These are phyloP conservation scores for Chloromonas sp. DNA, from an alignment of 163 green algal genomes.

Conservation along the genomic window DNA sequence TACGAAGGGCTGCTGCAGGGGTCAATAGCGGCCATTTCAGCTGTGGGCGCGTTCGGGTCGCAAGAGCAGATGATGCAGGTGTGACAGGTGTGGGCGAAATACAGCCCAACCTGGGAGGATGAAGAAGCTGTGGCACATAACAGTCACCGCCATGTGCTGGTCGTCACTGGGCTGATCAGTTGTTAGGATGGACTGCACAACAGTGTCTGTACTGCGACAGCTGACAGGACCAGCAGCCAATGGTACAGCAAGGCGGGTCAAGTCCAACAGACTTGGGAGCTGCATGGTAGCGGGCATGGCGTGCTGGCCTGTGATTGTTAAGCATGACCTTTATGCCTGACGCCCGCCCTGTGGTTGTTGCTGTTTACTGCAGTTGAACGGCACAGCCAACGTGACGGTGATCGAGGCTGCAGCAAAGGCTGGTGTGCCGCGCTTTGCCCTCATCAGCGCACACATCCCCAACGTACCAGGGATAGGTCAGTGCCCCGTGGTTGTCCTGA, in stretches of 20 bases:
- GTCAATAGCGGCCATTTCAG: conserved; percentile 39
- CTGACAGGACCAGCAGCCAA: no score
- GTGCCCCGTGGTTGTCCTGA: not conserved
- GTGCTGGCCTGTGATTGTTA: not conserved
- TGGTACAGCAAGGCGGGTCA: no score
- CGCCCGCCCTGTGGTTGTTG: not conserved
- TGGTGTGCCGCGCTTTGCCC: conserved; percentile 74
- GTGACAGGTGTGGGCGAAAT: not conserved
- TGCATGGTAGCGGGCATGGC: no score
- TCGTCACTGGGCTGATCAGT: no score
- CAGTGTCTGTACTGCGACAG: no score
- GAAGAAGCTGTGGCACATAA: no score
- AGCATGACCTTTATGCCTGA: not conserved
- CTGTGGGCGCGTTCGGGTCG: conserved; percentile 77
- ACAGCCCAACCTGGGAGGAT: no score
- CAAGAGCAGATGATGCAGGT: conserved; percentile 67
- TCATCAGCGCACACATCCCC: conserved; percentile 75
- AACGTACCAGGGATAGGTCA: conserved; percentile 41
- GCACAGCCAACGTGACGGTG: conserved; percentile 64
- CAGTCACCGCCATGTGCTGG: no score
- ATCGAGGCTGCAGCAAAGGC: conserved; percentile 63
- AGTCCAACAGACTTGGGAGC: no score
- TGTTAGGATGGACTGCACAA: no score
- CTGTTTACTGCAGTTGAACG: conserved; percentile 49
- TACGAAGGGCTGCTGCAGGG: conserved; percentile 38